Evolutionary conservation across 768 basidiomycete species (phyloP), one percentile per base, ranked within the genome.

Genomic region (Leccinum ochraceum): DNA sequence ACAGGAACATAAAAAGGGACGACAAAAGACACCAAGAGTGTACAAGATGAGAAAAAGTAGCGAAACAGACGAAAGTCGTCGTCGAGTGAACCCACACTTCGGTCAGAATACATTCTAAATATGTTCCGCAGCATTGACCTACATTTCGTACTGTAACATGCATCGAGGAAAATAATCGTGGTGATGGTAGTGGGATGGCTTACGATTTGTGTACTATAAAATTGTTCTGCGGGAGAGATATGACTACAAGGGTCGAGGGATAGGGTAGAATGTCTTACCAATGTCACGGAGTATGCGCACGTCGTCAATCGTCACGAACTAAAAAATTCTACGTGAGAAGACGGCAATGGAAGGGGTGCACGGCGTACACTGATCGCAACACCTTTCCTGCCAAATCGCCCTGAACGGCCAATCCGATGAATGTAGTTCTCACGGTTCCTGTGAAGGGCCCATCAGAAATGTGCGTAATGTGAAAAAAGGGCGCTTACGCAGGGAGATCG

Each of bases 341-440:
- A 59, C 28, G 32, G 56, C 24, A 17, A 65, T 39, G 53, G 55
- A 60, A 30, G 24, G 20, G 57, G 42, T 54, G 28, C 59, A 56
- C 36, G 34, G 78, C 89, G 48, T 71, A 97, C 95, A 78, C 98
- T 99, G 79, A 99, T 98, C 49, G 97, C 97, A 62, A 98, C 97
- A 83, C 96, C 97, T 79, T 99, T 99, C 68, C 97, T 84, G 67
- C 97, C 97, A 79, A 98, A 98, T 60, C 97, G 94, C 72, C 97
- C 97, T 60, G 95, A 97, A 63, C 97, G 94, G 76, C 97, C 97
- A 73, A 98, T 98, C 72, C 97, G 92, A 81, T 99, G 97, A 67
- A 99, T 98, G 80, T 99, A 99, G 77, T 99, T 98, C 85, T 98
- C 96, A 83, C 92, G 92, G 75, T 94, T 94, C 66, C 89, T 94